Evolutionary conservation across 2,329 filamentous ascomycete genomes (phyloP).

Genomic region (Rhynchosporium graminicola): DNA sequence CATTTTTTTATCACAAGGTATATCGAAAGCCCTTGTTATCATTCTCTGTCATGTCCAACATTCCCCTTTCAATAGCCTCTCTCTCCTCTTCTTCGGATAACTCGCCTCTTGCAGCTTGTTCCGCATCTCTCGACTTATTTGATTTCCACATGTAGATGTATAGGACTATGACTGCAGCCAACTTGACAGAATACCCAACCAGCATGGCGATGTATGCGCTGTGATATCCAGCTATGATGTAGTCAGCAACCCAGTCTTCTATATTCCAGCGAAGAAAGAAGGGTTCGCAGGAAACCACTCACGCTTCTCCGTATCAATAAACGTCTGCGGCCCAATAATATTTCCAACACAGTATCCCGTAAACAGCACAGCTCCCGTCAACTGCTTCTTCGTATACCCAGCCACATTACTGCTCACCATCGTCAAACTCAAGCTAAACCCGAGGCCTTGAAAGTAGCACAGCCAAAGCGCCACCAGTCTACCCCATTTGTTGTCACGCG

Average conservation of each 20-base stretch:
- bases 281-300: constrained; percentile 18
- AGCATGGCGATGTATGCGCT: constrained; percentile 48
- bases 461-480: constrained; percentile 58
- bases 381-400: constrained; percentile 57
- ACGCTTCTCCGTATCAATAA: constrained; percentile 35
- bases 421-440: constrained; percentile 55
- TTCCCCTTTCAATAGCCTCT: constrained; percentile 54
- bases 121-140: constrained; percentile 55
- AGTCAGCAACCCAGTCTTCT: constrained; percentile 24
- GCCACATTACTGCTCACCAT: constrained; percentile 55
- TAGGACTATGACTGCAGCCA: constrained; percentile 50
- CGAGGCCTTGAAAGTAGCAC: constrained; percentile 55
- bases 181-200: constrained; percentile 55
- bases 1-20: constrained; percentile 41
- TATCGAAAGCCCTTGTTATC: constrained; percentile 58
- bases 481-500: constrained; percentile 55
- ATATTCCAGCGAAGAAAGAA: background rate
- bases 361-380: constrained; percentile 53
- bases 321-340: constrained; percentile 49
- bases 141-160: constrained; percentile 57
- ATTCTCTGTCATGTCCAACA: constrained; percentile 57
- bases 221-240: constrained; percentile 39
- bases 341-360: constrained; percentile 56
- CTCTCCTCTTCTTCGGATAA: constrained; percentile 47
- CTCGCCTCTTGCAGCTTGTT: constrained; percentile 38